Conservation (phyloP, 2,329 filamentous ascomycete genomes). For the Aspergillus sp. region DNA sequence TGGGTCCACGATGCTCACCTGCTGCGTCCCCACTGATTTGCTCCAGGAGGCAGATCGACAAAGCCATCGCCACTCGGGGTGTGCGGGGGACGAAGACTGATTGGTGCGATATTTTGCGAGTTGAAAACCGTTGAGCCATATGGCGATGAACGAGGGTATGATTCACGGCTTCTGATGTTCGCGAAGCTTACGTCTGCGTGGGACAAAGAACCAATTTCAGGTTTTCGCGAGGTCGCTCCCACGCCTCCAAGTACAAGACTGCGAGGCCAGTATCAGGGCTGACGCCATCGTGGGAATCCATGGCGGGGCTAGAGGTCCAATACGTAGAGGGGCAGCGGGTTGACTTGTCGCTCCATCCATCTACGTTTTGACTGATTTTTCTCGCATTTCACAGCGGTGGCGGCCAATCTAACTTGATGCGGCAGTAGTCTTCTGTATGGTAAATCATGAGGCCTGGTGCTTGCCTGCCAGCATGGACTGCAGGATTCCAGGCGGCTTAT, state of each 20-base stretch:
- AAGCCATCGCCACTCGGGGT: constrained; percentile 24
- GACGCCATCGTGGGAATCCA: background rate
- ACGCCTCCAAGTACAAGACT: background rate
- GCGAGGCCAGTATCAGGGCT: background rate
- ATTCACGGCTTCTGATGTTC: constrained; percentile 7
- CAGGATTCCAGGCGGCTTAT: constrained; percentile 10
- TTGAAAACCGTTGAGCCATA: constrained; percentile 15
- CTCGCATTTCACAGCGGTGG: background rate
- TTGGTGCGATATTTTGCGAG: constrained; percentile 33
- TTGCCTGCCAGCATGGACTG: background rate
- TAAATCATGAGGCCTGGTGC: constrained; percentile 18
- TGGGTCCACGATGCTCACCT: background rate
- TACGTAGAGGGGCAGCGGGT: constrained; percentile 1
- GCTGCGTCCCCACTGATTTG: constrained; percentile 4
- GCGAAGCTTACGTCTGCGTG: background rate
- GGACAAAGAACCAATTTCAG: background rate
- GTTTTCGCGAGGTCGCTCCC: background rate
- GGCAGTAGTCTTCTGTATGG: constrained; percentile 19
- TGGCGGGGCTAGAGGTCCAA: background rate
- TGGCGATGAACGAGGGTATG: constrained; percentile 11
- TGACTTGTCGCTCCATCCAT: background rate
- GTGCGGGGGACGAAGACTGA: constrained; percentile 23
- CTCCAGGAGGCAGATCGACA: constrained; percentile 25
- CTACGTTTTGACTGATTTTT: background rate
- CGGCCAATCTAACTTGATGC: constrained; percentile 8